Conservation (phyloP, 192 early-diverging fungal genomes). For the Coemansia erecta region DNA sequence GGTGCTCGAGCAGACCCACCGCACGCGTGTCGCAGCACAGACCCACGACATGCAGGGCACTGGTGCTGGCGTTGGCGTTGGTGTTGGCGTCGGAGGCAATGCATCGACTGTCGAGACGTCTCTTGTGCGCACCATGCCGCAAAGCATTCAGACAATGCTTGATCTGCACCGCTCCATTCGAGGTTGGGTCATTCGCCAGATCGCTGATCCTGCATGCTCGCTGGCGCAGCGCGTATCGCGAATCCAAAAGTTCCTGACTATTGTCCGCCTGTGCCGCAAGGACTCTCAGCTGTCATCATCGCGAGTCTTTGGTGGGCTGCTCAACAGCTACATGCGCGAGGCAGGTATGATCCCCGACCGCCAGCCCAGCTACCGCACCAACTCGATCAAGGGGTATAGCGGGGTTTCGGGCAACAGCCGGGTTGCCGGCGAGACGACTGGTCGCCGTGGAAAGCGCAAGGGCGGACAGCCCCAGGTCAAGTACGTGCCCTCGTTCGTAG, state of each 20-base stretch:
- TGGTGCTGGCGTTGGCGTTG: conserved; percentile 16
- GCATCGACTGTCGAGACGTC: conserved; percentile 55
- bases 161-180: conserved; percentile 67
- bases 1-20: conserved; percentile 58
- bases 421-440: conserved; percentile 21
- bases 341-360: conserved; percentile 50
- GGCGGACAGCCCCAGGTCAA: conserved; percentile 32
- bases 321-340: conserved; percentile 53
- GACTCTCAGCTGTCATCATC: conserved; percentile 41
- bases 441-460: conserved; percentile 40
- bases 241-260: conserved; percentile 61
- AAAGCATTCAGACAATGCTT: conserved; percentile 64
- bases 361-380: conserved; percentile 45
- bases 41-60: conserved; percentile 11
- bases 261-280: conserved; percentile 58
- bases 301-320: conserved; percentile 44
- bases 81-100: conserved; percentile 3
- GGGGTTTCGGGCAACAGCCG: conserved; percentile 18
- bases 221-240: conserved; percentile 55
- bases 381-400: conserved; percentile 26
- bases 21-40: conserved; percentile 26
- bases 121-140: conserved; percentile 59
- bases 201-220: conserved; percentile 52
- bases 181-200: conserved; percentile 64
- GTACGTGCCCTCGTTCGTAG: conserved; percentile 69